phyloP scores from a whole-genome alignment of 768 basidiomycete species.

The Leucogyrophana mollusca region DNA sequence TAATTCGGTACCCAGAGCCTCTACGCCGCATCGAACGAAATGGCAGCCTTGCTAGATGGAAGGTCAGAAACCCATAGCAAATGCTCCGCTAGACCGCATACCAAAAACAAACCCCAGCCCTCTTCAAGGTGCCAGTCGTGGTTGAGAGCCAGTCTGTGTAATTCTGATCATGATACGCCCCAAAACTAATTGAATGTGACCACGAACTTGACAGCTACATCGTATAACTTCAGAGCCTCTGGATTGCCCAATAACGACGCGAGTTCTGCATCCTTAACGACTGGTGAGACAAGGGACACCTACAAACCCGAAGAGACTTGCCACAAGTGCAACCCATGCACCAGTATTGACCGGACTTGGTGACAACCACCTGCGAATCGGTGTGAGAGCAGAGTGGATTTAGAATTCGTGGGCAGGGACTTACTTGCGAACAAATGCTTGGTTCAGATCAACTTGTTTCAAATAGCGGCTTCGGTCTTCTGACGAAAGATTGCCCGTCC shows the following conservation, averaged over 20 bases:
- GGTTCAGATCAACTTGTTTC: constrained; percentile 59
- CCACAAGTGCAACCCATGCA: constrained; percentile 68
- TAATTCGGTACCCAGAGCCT: constrained; percentile 64
- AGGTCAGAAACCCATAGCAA: not conserved
- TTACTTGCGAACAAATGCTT: constrained; percentile 58
- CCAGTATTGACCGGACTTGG: constrained; percentile 68
- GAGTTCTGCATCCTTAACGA: constrained; percentile 62
- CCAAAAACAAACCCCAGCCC: constrained; percentile 66
- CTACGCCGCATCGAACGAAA: constrained; percentile 62
- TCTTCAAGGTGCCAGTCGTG: constrained; percentile 75
- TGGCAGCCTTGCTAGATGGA: constrained; percentile 62
- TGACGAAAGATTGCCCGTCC: constrained; percentile 39
- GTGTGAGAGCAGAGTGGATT: constrained; percentile 1
- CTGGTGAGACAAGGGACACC: constrained; percentile 1
- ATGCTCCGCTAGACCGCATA: constrained; percentile 16
- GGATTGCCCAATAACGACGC: constrained; percentile 54
- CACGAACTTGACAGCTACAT: constrained; percentile 62
- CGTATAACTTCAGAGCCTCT: constrained; percentile 65
- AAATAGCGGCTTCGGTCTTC: constrained; percentile 42
- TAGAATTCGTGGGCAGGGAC: constrained; percentile 11
- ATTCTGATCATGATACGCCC: not conserved
- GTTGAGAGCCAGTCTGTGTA: constrained; percentile 55
- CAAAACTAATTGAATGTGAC: not conserved
- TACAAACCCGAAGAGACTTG: constrained; percentile 27
- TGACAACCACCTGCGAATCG: constrained; percentile 55